Percentiles rank a stretch among this genome's conserved stretches.
Conservation (phyloP, 305 asterid genomes). For the Salvia sclarea region DNA sequence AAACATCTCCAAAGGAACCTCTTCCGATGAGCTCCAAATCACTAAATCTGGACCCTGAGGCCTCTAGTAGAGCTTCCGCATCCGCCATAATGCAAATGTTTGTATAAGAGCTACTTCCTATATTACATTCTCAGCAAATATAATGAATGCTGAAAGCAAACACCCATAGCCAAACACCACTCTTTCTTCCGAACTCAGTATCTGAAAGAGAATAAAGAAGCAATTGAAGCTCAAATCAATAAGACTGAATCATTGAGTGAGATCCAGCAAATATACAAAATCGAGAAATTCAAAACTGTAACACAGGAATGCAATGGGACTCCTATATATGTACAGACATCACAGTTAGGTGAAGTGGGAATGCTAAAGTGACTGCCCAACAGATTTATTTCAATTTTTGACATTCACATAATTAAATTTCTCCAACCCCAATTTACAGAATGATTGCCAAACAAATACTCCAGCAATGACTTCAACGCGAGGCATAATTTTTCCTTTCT, state of each 20-base stretch:
- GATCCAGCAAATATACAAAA: constrained; percentile 38
- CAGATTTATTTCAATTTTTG: constrained; percentile 41
- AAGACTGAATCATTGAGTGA: constrained; percentile 33
- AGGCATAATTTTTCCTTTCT: constrained; percentile 31
- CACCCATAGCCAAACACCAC: constrained; percentile 30
- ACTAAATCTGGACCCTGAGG: constrained; percentile 79
- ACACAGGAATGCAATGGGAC: constrained; percentile 38
- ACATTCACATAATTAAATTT: constrained; percentile 31
- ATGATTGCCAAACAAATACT: constrained; percentile 47
- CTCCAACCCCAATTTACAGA: constrained; percentile 29
- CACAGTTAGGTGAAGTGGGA: constrained; percentile 70
- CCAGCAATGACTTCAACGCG: constrained; percentile 44
- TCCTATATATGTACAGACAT: constrained; percentile 31
- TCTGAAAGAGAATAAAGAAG: constrained; percentile 8
- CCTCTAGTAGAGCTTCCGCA: constrained; percentile 73
- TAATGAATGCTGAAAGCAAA: constrained; percentile 31
- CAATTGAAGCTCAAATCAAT: constrained; percentile 18
- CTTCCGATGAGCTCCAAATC: constrained; percentile 90
- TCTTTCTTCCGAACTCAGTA: constrained; percentile 16
- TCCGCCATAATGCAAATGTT: constrained; percentile 59
- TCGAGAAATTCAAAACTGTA: constrained; percentile 27
- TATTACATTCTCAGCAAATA: constrained; percentile 35
- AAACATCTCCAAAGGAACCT: constrained; percentile 95
- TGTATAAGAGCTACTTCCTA: constrained; percentile 20
- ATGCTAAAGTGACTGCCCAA: constrained; percentile 59